Base-by-base conservation (phyloP, 2,329 filamentous ascomycete genomes). In the Clonostachys rhizophaga region DNA sequence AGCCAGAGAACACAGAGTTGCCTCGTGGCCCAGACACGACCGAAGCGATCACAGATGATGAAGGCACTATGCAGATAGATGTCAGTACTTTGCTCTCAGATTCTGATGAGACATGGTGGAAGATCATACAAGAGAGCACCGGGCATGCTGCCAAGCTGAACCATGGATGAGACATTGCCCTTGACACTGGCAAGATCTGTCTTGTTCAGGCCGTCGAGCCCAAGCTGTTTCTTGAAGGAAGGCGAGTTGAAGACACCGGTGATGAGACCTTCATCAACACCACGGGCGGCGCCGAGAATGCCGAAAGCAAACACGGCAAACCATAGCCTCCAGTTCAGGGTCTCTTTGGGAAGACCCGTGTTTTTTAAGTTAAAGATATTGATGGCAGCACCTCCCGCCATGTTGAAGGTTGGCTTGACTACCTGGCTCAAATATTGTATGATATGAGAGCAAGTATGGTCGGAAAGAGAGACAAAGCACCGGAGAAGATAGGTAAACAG, bases 1-100 rank as follows among this genome's bases (percentile, higher is more conserved):
- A 75, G 68, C 74, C 74, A 77, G 2, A 76, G 47, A 7, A 67
- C 8, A 45, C 72, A 76, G 4, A 77, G 67, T 49, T 72, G 67
- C 7, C 72, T 67, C 3, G 72, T 76, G 24, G 74, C 73, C 72
- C 73, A 76, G 49, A 76, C 67, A 55, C 74, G 69, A 13, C 74
- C 74, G 47, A 76, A 71, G 40, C 65, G 65, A 53, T 76, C 73
- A 44, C 71, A 75, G 40, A 76, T 58, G n/a, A 74, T 14, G 52
- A 75, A 76, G 30, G 72, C 70, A 49, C 74, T 75, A 51, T 18
- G 30, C 13, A 40, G 16, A 10, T 24, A 40, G 16, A 10, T 24
- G 40, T 30, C 13, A 17, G 34, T 47, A 14, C 33, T 4, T 40
- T 12, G 12, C 12, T 34, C 13, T 35, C 40, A 24, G 17, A 49